A percentile compares a stretch with the other conserved stretches of the same genome.
Conservation (phyloP, 139 green algal species). For the Edaphochlamys debaryana region DNA sequence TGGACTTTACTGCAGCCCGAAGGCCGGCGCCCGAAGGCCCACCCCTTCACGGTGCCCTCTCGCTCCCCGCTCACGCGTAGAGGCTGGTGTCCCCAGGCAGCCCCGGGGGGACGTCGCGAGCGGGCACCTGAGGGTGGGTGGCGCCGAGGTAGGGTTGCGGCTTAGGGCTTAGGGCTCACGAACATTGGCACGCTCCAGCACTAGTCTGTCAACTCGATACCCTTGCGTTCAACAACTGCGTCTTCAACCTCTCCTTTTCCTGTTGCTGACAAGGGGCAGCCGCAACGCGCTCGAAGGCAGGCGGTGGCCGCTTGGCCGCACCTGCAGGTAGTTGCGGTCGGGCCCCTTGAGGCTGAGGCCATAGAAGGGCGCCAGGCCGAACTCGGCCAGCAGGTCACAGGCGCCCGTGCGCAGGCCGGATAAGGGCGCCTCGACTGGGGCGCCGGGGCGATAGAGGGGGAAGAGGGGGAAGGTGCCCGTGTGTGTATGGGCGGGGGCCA, state of each 20-base stretch:
- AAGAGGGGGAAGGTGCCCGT: not conserved
- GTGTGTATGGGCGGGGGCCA: too few relatives aligned
- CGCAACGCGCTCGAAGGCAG: too few relatives aligned
- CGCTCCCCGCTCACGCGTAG: not conserved
- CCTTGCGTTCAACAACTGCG: too few relatives aligned
- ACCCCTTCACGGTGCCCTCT: not conserved
- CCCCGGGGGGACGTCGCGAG: conserved; percentile 19
- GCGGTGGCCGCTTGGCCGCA: too few relatives aligned
- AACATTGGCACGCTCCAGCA: too few relatives aligned
- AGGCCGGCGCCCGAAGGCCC: not conserved
- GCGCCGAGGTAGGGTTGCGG: too few relatives aligned
- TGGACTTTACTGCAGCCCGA: not conserved
- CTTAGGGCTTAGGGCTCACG: too few relatives aligned
- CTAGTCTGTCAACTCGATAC: too few relatives aligned
- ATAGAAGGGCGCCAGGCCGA: conserved; percentile 13
- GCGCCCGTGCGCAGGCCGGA: not conserved
- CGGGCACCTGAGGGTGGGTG: conserved; percentile 6
- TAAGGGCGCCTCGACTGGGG: too few relatives aligned
- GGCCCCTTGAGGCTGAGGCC: not conserved
- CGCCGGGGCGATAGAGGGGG: not conserved
- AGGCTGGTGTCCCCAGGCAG: conserved; percentile 36
- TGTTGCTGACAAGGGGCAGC: too few relatives aligned
- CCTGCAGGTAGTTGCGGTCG: conserved; percentile 23
- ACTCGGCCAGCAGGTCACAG: not conserved
- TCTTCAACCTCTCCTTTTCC: too few relatives aligned